Conservation (phyloP, 176 grass and related monocot genomes). For the Poa annua region DNA sequence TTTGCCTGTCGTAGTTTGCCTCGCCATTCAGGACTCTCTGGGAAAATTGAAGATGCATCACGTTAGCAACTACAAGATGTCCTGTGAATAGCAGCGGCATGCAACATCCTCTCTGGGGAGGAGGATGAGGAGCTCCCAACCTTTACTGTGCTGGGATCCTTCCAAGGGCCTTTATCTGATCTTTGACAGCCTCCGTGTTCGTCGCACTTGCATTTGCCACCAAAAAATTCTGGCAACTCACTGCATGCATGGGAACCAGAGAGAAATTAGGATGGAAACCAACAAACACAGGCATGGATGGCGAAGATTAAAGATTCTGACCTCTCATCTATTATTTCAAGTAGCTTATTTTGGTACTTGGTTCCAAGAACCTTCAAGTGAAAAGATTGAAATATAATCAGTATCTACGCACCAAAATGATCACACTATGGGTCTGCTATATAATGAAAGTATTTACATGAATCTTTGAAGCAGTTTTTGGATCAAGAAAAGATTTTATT, state of each 20-base stretch:
- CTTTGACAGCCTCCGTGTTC: slow-evolving; percentile 78
- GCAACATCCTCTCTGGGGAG: slow-evolving; percentile 15
- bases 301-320: slow-evolving; percentile 37
- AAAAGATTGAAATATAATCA: slow-evolving; percentile 38
- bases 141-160: slow-evolving; percentile 82
- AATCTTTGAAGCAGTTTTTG: slow-evolving; percentile 98
- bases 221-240: slow-evolving; percentile 89
- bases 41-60: slow-evolving; percentile 31
- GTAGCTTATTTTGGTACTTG: slow-evolving; percentile 87
- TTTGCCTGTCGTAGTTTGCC: slow-evolving; percentile 86
- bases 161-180: slow-evolving; percentile 97
- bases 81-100: not conserved
- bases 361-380: slow-evolving; percentile 83
- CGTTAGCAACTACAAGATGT: slow-evolving; percentile 28
- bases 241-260: slow-evolving; percentile 48
- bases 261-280: slow-evolving; percentile 47
- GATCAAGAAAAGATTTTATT: slow-evolving; percentile 98
- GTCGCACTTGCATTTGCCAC: slow-evolving; percentile 82
- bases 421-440: slow-evolving; percentile 23
- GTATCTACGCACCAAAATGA: slow-evolving; percentile 7
- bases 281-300: slow-evolving; percentile 33
- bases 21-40: slow-evolving; percentile 91
- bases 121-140: slow-evolving; percentile 33
- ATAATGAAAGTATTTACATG: slow-evolving; percentile 60
- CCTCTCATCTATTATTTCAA: slow-evolving; percentile 96